These are phyloP conservation scores for Pilasporangium apinafurcum DNA, from an alignment of 352 stramenopile species.

Conservation along the genomic window DNA sequence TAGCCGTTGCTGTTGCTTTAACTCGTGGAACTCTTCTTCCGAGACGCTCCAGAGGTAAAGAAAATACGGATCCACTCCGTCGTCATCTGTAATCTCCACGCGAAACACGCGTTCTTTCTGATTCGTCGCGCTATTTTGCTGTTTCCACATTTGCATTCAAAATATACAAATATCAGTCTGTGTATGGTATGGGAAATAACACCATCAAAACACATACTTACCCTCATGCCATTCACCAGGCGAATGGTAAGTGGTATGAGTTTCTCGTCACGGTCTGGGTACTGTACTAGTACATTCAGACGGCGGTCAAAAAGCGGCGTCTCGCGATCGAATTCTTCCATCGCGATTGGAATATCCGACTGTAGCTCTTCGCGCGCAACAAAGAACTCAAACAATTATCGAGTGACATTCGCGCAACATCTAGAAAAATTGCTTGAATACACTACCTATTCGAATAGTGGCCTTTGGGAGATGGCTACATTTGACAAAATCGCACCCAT, in stretches of 20 bases:
- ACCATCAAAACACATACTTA: conserved; percentile 15
- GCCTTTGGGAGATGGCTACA: too few relatives aligned
- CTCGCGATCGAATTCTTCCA: conserved; percentile 80
- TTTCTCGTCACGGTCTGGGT: conserved; percentile 75
- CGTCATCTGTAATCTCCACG: conserved; percentile 92
- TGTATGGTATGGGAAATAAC: conserved; percentile 1
- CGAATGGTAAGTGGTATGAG: conserved; percentile 67
- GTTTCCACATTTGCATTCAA: background rate
- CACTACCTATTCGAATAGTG: too few relatives aligned
- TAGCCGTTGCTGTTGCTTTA: conserved; percentile 91
- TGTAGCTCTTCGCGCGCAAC: conserved; percentile 1
- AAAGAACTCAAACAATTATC: conserved; percentile 5
- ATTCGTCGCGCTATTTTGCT: conserved; percentile 72
- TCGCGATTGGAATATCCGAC: conserved; percentile 9
- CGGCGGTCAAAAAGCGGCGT: conserved; percentile 78
- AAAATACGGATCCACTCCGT: conserved; percentile 89
- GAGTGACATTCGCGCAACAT: background rate
- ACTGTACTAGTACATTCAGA: conserved; percentile 81
- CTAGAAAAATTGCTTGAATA: too few relatives aligned
- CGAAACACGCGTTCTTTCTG: conserved; percentile 88
- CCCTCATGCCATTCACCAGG: conserved; percentile 64
- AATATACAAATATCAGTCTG: background rate
- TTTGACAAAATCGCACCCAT: too few relatives aligned
- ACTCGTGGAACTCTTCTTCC: conserved; percentile 92
- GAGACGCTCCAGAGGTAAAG: conserved; percentile 91